These are phyloP conservation scores for Camellia oleifera DNA, from an alignment of 179 eudicot species.

Conservation along the genomic window DNA sequence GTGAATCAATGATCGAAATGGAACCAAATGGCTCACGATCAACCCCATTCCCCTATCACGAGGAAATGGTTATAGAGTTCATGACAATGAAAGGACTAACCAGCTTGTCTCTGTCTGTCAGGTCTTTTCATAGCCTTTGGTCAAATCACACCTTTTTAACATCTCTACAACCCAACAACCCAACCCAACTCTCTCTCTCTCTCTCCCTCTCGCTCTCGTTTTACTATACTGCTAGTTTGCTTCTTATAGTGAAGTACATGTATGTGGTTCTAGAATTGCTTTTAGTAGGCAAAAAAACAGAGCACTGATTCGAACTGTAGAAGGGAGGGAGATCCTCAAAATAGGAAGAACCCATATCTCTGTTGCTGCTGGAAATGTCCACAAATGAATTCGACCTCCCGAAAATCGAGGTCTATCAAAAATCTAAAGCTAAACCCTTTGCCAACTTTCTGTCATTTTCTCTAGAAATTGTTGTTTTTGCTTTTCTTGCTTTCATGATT, in stretches of 20 bases:
- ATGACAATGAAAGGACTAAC: background rate
- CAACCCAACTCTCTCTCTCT: background rate
- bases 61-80: background rate
- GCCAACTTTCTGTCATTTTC: background rate
- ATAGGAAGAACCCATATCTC: too few relatives aligned
- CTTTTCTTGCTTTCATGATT: background rate
- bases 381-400: conserved; percentile 13
- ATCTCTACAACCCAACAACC: background rate
- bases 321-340: too few relatives aligned
- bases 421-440: background rate
- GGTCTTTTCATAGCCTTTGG: background rate
- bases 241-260: too few relatives aligned
- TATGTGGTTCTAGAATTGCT: too few relatives aligned
- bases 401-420: conserved; percentile 21
- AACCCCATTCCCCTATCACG: background rate
- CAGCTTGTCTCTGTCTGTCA: background rate
- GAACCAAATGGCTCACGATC: too few relatives aligned
- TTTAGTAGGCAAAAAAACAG: background rate
- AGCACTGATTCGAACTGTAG: background rate
- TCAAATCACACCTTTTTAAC: conserved; percentile 9
- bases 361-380: conserved; percentile 19
- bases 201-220: background rate
- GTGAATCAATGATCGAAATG: too few relatives aligned
- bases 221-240: too few relatives aligned
- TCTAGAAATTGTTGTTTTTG: background rate